A percentile compares a stretch with the other conserved stretches of the same genome.
Evolutionary conservation across 306 rosid genomes (phyloP).

Genomic region (Cucumis hystrix): DNA sequence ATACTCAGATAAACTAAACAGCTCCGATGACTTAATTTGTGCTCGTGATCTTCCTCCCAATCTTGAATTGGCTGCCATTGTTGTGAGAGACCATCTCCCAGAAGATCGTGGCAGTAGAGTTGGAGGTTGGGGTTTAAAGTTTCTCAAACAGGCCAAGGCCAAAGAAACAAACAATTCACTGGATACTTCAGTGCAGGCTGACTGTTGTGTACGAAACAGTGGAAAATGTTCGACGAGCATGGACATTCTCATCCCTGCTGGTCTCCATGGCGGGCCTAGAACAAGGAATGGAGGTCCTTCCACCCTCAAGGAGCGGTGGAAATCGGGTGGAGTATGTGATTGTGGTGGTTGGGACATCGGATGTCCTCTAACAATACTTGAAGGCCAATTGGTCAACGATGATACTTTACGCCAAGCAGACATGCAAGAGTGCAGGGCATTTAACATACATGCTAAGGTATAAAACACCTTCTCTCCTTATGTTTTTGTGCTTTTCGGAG

Average conservation of each 20-base stretch:
- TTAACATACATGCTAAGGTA: slow-evolving; percentile 57
- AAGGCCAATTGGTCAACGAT: slow-evolving; percentile 29
- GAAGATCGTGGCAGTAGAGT: slow-evolving; percentile 20
- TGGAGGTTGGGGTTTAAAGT: slow-evolving; percentile 97
- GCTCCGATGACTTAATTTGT: slow-evolving; percentile 11
- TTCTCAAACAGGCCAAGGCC: slow-evolving; percentile 50
- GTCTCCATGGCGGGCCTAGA: slow-evolving; percentile 86
- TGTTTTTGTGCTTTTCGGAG: background rate
- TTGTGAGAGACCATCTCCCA: slow-evolving; percentile 56
- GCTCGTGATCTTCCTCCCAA: slow-evolving; percentile 43
- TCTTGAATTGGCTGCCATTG: slow-evolving; percentile 72
- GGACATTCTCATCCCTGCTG: slow-evolving; percentile 70
- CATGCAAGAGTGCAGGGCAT: slow-evolving; percentile 42
- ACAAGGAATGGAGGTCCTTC: slow-evolving; percentile 72
- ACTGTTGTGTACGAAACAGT: slow-evolving; percentile 27
- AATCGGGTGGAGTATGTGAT: slow-evolving; percentile 75
- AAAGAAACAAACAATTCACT: slow-evolving; percentile 18
- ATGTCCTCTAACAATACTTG: slow-evolving; percentile 69
- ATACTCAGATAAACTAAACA: slow-evolving; percentile 5
- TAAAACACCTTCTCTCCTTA: background rate
- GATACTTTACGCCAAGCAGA: slow-evolving; percentile 24
- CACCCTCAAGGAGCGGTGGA: slow-evolving; percentile 78
- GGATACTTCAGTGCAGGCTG: slow-evolving; percentile 16
- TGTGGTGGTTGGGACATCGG: slow-evolving; percentile 99
- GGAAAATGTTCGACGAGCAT: slow-evolving; percentile 50